Conservation (phyloP, 129 eudicot genomes). For the Helichrysum umbraculigerum region DNA sequence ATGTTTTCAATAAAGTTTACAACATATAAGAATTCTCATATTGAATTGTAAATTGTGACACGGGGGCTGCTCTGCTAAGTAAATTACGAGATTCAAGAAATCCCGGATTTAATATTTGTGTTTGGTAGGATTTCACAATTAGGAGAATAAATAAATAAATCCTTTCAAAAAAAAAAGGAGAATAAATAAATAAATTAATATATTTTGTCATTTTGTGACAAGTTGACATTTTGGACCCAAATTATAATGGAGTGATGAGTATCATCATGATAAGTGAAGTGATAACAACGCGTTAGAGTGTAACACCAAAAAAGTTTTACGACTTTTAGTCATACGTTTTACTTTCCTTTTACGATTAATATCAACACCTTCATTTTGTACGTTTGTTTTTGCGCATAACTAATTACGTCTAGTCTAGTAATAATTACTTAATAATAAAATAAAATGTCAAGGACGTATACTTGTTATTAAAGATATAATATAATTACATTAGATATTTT, state of each 20-base stretch:
- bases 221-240: slow-evolving; percentile 25
- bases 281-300: slow-evolving; percentile 18
- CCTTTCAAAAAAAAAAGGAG: too few species aligned
- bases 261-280: not conserved
- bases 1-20: not conserved
- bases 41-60: not conserved
- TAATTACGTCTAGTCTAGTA: too few species aligned
- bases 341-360: too few species aligned
- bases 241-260: not conserved
- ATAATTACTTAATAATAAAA: too few species aligned
- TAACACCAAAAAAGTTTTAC: not conserved
- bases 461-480: too few species aligned
- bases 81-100: slow-evolving; percentile 9
- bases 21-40: not conserved
- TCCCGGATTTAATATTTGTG: slow-evolving; percentile 19
- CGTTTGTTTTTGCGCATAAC: too few species aligned
- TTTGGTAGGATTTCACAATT: slow-evolving; percentile 39
- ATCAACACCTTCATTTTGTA: too few species aligned
- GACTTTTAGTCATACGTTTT: not conserved
- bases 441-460: too few species aligned
- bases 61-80: slow-evolving; percentile 3
- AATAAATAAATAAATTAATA: not conserved
- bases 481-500: too few species aligned
- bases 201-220: slow-evolving; percentile 30
- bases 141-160: not conserved